Evolutionary conservation across 164 flowering plant species (phyloP).

Genomic region (Nymphaea thermarum): DNA sequence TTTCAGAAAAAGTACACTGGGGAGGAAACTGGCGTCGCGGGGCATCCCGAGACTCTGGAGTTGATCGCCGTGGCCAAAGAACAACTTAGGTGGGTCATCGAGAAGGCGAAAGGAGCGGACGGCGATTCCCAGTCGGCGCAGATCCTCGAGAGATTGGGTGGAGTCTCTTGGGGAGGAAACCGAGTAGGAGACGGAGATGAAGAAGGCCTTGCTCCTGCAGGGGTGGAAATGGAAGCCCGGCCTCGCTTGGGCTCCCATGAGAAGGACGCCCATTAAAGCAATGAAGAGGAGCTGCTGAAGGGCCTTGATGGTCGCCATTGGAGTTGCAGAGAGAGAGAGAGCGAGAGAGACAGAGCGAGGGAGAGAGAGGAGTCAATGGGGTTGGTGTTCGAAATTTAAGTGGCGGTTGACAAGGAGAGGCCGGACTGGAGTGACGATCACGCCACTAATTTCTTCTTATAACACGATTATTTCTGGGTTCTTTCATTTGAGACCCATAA

Average conservation of each 20-base stretch:
- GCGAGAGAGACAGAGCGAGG: background rate
- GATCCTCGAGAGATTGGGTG: background rate
- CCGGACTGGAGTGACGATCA: no score
- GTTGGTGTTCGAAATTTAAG: no score
- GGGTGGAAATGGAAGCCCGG: constrained; percentile 34
- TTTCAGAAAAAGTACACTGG: background rate
- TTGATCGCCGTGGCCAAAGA: background rate
- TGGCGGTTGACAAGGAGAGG: no score
- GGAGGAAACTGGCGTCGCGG: background rate
- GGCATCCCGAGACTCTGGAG: background rate
- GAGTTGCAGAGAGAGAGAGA: background rate
- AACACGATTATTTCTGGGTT: no score
- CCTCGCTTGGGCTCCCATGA: constrained; percentile 19
- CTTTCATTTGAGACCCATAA: no score
- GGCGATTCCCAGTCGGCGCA: background rate
- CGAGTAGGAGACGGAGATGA: constrained; percentile 25
- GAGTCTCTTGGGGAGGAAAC: constrained; percentile 3
- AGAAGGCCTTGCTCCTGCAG: constrained; percentile 24
- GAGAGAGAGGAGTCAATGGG: background rate
- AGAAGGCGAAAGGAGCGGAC: background rate
- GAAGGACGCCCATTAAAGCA: constrained; percentile 3
- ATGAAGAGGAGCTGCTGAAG: background rate
- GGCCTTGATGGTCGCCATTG: background rate
- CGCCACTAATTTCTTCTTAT: no score
- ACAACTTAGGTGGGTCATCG: background rate